A percentile compares a stretch with the other conserved stretches of the same genome.
phyloP scores from a whole-genome alignment of 2,329 filamentous ascomycete species.

The Paramyrothecium roridum region DNA sequence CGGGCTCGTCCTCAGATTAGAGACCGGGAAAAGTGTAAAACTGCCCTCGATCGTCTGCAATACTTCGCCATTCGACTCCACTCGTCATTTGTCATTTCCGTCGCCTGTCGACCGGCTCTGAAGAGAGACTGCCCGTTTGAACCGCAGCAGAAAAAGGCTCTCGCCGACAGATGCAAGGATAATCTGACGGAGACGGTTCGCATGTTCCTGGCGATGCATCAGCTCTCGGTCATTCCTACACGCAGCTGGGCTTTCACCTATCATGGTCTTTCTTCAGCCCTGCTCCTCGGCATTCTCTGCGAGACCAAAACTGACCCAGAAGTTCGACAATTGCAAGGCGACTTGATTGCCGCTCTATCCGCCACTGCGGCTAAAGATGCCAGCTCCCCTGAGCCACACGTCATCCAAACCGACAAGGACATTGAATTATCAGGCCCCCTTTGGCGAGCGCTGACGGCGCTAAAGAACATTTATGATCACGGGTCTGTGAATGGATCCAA shows the following conservation, averaged over 20 bases:
- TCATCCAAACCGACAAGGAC: slow-evolving; percentile 54
- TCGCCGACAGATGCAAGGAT: slow-evolving; percentile 57
- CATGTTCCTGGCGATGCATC: slow-evolving; percentile 69
- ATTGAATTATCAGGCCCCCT: slow-evolving; percentile 61
- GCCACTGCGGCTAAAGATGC: slow-evolving; percentile 62
- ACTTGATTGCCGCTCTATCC: slow-evolving; percentile 61
- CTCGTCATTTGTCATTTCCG: slow-evolving; percentile 63
- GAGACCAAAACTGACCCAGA: slow-evolving; percentile 63
- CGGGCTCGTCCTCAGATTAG: slow-evolving; percentile 50
- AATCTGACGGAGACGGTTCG: slow-evolving; percentile 64
- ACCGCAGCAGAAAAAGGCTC: slow-evolving; percentile 46
- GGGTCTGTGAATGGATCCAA: slow-evolving; percentile 51
- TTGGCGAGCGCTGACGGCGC: slow-evolving; percentile 56
- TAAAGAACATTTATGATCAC: slow-evolving; percentile 66
- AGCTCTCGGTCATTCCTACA: slow-evolving; percentile 63
- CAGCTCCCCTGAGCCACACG: slow-evolving; percentile 49
- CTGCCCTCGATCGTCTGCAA: slow-evolving; percentile 59
- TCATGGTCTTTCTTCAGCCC: slow-evolving; percentile 62
- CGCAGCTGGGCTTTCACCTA: slow-evolving; percentile 68
- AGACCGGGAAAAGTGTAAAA: slow-evolving; percentile 61
- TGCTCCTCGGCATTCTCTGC: slow-evolving; percentile 60
- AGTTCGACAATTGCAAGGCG: slow-evolving; percentile 60
- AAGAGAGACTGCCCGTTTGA: slow-evolving; percentile 51
- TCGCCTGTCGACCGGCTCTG: slow-evolving; percentile 61
- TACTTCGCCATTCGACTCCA: slow-evolving; percentile 64